Percentiles rank a stretch among this genome's conserved stretches.
phyloP scores from a whole-genome alignment of 2,329 filamentous ascomycete genomes.

The Fusarium piperis region DNA sequence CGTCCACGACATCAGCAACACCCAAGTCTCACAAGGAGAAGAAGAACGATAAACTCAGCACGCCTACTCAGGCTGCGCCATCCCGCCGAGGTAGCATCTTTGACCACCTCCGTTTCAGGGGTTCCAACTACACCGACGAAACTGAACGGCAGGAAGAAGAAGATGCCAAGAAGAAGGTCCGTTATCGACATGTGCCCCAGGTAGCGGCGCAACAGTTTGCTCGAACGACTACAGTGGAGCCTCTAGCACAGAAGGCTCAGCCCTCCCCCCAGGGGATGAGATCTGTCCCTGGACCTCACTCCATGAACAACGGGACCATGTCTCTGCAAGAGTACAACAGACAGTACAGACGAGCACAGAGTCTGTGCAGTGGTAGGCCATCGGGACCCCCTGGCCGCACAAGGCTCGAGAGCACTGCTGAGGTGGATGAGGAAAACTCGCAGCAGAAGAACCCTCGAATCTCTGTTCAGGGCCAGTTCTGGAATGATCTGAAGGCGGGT shows the following conservation, averaged over 20 bases:
- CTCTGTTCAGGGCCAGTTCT: slow-evolving; percentile 45
- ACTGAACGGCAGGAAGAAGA: slow-evolving; percentile 31
- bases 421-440: slow-evolving; percentile 41
- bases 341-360: slow-evolving; percentile 51
- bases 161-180: slow-evolving; percentile 17
- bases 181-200: slow-evolving; percentile 62
- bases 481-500: slow-evolving; percentile 9
- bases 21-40: slow-evolving; percentile 20
- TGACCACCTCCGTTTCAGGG: slow-evolving; percentile 36
- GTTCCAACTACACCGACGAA: slow-evolving; percentile 38
- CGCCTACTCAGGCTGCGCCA: slow-evolving; percentile 6
- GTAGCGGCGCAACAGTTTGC: slow-evolving; percentile 65
- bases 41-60: slow-evolving; percentile 11
- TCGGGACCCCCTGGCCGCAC: slow-evolving; percentile 51
- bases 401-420: slow-evolving; percentile 50
- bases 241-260: slow-evolving; percentile 46
- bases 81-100: slow-evolving; percentile 36
- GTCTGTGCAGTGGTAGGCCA: slow-evolving; percentile 39
- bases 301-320: slow-evolving; percentile 39
- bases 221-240: slow-evolving; percentile 60
- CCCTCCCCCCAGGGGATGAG: slow-evolving; percentile 56
- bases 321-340: slow-evolving; percentile 49
- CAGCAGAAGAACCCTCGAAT: slow-evolving; percentile 37
- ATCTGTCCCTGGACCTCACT: slow-evolving; percentile 28
- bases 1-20: slow-evolving; percentile 4